phyloP scores from a whole-genome alignment of 352 stramenopile genomes.

The Globisporangium nodosum region DNA sequence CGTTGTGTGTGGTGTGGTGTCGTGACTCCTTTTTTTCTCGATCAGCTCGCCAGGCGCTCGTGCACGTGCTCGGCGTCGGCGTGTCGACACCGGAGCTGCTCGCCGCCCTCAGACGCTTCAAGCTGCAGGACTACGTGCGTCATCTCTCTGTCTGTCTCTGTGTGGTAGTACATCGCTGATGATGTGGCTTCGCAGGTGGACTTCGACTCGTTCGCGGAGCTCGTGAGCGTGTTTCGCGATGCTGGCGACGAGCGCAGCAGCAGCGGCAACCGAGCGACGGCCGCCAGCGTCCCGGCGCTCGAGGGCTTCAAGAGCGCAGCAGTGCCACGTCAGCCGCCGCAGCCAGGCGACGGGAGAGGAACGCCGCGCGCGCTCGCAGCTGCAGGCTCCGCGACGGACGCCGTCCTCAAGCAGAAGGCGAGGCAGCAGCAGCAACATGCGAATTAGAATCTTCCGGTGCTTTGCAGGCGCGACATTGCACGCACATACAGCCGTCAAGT shows the following conservation, averaged over 20 bases:
- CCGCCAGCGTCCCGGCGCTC: not conserved
- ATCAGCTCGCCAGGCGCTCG: constrained; percentile 51
- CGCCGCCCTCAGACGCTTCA: constrained; percentile 21
- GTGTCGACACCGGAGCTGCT: constrained; percentile 39
- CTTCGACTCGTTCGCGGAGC: constrained; percentile 56
- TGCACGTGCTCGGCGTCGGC: constrained; percentile 53
- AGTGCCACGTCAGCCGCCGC: not conserved
- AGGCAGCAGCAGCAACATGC: not conserved
- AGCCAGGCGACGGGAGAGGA: not conserved
- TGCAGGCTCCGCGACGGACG: constrained; percentile 25
- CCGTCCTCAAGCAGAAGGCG: constrained; percentile 16
- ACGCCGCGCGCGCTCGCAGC: constrained; percentile 8
- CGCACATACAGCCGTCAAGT: not conserved
- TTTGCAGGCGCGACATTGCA: not conserved
- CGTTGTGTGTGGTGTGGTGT: not conserved
- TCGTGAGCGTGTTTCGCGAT: constrained; percentile 31
- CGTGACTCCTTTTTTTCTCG: not conserved
- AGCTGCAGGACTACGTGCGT: constrained; percentile 31
- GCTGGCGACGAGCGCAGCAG: not conserved
- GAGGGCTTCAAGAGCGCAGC: not conserved
- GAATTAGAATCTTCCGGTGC: not conserved
- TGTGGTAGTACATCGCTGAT: not conserved
- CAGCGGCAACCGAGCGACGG: not conserved
- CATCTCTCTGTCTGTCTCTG: not conserved
- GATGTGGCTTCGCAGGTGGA: constrained; percentile 26